Base-by-base conservation (phyloP, 2,329 filamentous ascomycete genomes). In the Seiridium unicorne region DNA sequence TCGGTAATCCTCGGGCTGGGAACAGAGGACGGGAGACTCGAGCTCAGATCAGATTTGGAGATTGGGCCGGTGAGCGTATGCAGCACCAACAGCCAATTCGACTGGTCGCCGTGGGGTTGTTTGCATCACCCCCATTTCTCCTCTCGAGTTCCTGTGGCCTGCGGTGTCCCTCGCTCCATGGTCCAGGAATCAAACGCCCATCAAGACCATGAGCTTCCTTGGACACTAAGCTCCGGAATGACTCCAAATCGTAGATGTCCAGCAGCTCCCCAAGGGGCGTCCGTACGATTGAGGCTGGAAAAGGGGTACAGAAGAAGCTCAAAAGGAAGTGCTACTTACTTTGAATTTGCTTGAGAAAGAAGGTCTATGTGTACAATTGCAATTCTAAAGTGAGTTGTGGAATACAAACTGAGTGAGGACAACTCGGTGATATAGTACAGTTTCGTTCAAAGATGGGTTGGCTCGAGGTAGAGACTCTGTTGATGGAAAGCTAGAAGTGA, bases 341-440 rank as follows among this genome's bases (percentile, higher is more conserved):
- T 35, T 35, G 38, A 36, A 38, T 10, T 44, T 55, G 36, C n/a
- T 42, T 44, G 53, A 54, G 34, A 35, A 18, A 32, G 18, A 53
- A 10, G 49, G 8, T 38, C 38, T 53, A 53, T 53, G 49, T 35
- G 35, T 53, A 53, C 49, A 53, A 53, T 13, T 53, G 36, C 49
- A 53, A 13, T 38, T 7, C 10, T 53, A 35, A 18, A 36, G 35
- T 5, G 32, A 26, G 47, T 26, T 11, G 32, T 6, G 47, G 35
- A 32, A 53, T 38, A 36, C 32, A 32, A 36, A 35, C 5, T 11
- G 36, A 26, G 55, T 34, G 10, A 34, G 48, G n/a, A 36, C 11
- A 34, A 57, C 9, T 47, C 42, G 32, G 55, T 26, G 13, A 44
- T 49, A 49, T 58, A 40, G 31, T 58, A 58, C 55, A 58, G 35